Conservation (phyloP, 495 filamentous ascomycete species). For the Ascodesmis nigricans region DNA sequence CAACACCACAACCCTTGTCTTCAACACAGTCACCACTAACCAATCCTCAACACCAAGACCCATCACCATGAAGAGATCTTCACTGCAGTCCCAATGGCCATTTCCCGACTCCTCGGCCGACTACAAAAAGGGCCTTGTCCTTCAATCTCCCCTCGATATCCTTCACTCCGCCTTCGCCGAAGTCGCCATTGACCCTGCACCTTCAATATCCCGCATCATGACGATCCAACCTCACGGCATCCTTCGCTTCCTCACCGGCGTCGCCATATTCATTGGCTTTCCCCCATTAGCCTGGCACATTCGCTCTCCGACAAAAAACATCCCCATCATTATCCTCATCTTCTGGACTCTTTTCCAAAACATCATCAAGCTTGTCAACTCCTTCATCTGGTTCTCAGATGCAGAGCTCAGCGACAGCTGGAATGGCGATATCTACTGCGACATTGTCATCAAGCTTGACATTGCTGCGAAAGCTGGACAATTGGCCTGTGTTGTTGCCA, state of each 20-base stretch:
- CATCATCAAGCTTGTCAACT: slow-evolving; percentile 48
- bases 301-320: slow-evolving; percentile 37
- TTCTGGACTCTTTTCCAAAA: slow-evolving; percentile 43
- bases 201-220: no score
- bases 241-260: slow-evolving; percentile 8
- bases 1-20: no score
- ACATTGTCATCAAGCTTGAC: slow-evolving; percentile 52
- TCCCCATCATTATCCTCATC: slow-evolving; percentile 40
- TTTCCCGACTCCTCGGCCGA: no score
- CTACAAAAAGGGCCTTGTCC: no score
- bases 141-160: no score
- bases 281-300: slow-evolving; percentile 21
- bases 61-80: no score
- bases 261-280: slow-evolving; percentile 9
- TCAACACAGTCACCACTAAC: no score
- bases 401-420: slow-evolving; percentile 36
- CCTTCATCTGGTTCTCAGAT: slow-evolving; percentile 64
- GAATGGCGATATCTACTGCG: slow-evolving; percentile 56
- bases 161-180: no score
- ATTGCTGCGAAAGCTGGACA: slow-evolving; percentile 41
- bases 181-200: no score
- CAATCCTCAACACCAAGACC: no score
- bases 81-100: no score
- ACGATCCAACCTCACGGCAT: no score
- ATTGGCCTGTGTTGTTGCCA: slow-evolving; percentile 37